These are phyloP conservation scores for Adansonia gregorii DNA, from an alignment of 441 rosid species.

Conservation along the genomic window DNA sequence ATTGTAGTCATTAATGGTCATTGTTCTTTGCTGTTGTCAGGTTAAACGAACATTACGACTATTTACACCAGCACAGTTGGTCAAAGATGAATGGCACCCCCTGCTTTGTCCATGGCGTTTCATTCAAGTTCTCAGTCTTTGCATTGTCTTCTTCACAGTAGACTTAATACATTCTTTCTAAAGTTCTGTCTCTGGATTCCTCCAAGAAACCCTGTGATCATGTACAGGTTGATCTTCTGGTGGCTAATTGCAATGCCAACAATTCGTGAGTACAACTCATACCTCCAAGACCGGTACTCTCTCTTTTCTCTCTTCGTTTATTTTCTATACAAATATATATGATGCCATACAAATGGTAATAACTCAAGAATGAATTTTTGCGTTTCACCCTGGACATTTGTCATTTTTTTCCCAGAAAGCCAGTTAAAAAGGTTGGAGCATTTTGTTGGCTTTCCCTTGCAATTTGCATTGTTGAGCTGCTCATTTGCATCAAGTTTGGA, in stretches of 20 bases:
- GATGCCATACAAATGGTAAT: neutral
- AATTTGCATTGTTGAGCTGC: conserved; percentile 94
- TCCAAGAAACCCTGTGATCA: conserved; percentile 86
- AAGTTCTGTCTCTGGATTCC: conserved; percentile 99
- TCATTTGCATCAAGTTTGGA: conserved; percentile 97
- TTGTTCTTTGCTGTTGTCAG: conserved; percentile 39
- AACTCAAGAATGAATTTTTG: neutral
- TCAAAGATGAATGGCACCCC: conserved; percentile 98
- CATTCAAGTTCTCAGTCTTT: conserved; percentile 90
- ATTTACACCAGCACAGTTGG: conserved; percentile 99
- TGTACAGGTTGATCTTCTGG: conserved; percentile 92
- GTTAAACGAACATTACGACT: conserved; percentile 88
- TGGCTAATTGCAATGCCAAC: conserved; percentile 98
- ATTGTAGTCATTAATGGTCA: neutral
- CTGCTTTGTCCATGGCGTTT: conserved; percentile 98
- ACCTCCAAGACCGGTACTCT: conserved; percentile 86
- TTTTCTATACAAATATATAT: neutral
- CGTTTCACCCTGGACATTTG: neutral
- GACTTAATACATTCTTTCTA: conserved; percentile 98
- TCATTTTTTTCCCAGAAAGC: conserved; percentile 49
- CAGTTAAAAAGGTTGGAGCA: conserved; percentile 94
- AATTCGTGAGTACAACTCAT: conserved; percentile 92
- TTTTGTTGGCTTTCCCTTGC: conserved; percentile 99
- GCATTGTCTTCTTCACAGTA: conserved; percentile 83
- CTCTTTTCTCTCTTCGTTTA: conserved; percentile 23